A percentile compares a stretch with the other conserved stretches of the same genome.
These are phyloP conservation scores for Umbilicaria muhlenbergii DNA, from an alignment of 495 filamentous ascomycete genomes.

Conservation along the genomic window DNA sequence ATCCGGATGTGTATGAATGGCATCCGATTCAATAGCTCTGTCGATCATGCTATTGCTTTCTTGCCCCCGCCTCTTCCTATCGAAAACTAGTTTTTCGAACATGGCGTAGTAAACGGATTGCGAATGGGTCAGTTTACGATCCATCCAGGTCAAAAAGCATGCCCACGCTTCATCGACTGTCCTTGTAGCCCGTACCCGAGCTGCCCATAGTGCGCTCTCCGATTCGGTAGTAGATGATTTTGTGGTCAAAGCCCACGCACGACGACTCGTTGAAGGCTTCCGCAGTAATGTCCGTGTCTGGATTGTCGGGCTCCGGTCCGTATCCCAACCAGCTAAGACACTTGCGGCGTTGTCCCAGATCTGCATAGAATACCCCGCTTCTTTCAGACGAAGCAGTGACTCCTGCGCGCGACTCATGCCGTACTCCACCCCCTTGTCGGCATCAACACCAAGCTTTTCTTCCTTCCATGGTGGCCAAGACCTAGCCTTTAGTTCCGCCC, in stretches of 20 bases:
- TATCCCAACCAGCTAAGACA: slow-evolving; percentile 52
- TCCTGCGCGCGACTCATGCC: slow-evolving; percentile 41
- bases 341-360: slow-evolving; percentile 40
- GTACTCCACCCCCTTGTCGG: slow-evolving; percentile 35
- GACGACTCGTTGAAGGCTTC: slow-evolving; percentile 1
- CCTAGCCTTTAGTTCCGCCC: slow-evolving; percentile 39
- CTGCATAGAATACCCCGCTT: slow-evolving; percentile 41
- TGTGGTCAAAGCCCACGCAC: slow-evolving; percentile 1
- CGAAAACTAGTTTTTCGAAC: slow-evolving; percentile 40
- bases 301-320: slow-evolving; percentile 52
- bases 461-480: slow-evolving; percentile 64
- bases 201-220: slow-evolving; percentile 32
- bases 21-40: not conserved
- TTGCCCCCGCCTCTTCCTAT: slow-evolving; percentile 17
- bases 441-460: slow-evolving; percentile 41
- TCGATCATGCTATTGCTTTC: too few relatives aligned
- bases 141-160: slow-evolving; percentile 42
- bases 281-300: slow-evolving; percentile 36
- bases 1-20: slow-evolving; percentile 14
- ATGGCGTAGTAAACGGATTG: slow-evolving; percentile 38
- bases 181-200: slow-evolving; percentile 46
- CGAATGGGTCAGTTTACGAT: slow-evolving; percentile 5
- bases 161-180: slow-evolving; percentile 61
- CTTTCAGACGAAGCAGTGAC: slow-evolving; percentile 40
- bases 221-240: not conserved